Evolutionary conservation across 2,329 filamentous ascomycete species (phyloP).

Genomic region (Colletotrichum nymphaeae): DNA sequence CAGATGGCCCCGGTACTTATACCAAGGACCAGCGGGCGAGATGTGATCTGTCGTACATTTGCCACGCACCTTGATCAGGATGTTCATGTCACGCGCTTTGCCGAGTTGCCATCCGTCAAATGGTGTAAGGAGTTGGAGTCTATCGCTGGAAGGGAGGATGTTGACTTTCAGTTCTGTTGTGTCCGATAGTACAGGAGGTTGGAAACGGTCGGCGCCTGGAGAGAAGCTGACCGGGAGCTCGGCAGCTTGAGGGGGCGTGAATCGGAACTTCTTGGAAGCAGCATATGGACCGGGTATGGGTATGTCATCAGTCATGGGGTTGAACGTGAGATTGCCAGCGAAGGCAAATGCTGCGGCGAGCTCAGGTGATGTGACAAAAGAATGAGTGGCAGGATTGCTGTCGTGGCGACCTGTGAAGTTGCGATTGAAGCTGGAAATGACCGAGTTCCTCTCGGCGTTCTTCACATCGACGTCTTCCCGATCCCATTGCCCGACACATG

Average conservation of each 20-base stretch:
- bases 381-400: constrained; percentile 56
- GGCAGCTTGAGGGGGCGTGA: constrained; percentile 41
- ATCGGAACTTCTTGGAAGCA: constrained; percentile 38
- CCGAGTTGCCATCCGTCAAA: constrained; percentile 43
- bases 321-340: constrained; percentile 49
- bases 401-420: constrained; percentile 51
- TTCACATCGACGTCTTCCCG: constrained; percentile 44
- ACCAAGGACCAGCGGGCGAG: constrained; percentile 51
- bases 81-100: constrained; percentile 38
- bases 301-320: constrained; percentile 43
- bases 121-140: constrained; percentile 43
- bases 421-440: constrained; percentile 49
- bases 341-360: constrained; percentile 55
- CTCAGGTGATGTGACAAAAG: constrained; percentile 60
- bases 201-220: constrained; percentile 41
- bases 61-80: constrained; percentile 48
- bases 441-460: constrained; percentile 43
- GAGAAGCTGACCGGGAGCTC: constrained; percentile 42
- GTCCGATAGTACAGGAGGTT: constrained; percentile 39
- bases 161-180: constrained; percentile 39
- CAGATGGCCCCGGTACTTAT: constrained; percentile 51
- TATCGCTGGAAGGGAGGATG: constrained; percentile 43
- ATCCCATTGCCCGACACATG: constrained; percentile 50
- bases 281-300: not conserved
- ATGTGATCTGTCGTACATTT: constrained; percentile 55